Percentiles rank a stretch among this genome's conserved stretches.
phyloP scores from a whole-genome alignment of 257 asterid species.

The Penstemon newberryi region DNA sequence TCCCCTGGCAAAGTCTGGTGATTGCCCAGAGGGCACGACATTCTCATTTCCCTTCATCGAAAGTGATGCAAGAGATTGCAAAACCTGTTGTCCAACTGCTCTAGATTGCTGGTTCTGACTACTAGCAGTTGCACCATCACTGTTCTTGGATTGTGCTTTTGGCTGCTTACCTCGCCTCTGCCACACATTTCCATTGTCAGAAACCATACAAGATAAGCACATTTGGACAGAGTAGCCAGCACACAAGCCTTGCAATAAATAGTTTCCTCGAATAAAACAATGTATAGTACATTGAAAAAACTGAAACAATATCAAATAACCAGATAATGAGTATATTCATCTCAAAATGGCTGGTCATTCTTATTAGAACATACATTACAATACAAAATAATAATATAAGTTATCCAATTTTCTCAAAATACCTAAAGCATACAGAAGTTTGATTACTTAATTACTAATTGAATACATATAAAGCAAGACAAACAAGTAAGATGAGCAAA shows the following conservation, averaged over 20 bases:
- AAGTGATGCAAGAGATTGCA: constrained; percentile 73
- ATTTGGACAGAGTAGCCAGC: not conserved
- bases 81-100: constrained; percentile 62
- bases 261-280: not conserved
- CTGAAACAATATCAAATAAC: constrained; percentile 2
- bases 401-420: constrained; percentile 1
- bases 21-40: constrained; percentile 34
- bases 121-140: constrained; percentile 45
- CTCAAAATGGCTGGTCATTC: not conserved
- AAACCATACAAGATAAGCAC: not conserved
- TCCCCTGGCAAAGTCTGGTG: constrained; percentile 33
- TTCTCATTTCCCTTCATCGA: constrained; percentile 37
- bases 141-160: constrained; percentile 35
- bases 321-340: not conserved
- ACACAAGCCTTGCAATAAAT: not conserved
- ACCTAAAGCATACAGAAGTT: not conserved
- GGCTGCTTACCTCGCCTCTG: constrained; percentile 65
- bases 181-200: constrained; percentile 25
- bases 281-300: not conserved
- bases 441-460: not conserved
- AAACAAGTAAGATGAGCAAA: constrained; percentile 17
- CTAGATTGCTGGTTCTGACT: constrained; percentile 44
- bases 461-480: not conserved
- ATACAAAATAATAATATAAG: not conserved
- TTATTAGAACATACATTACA: not conserved